A percentile compares a stretch with the other conserved stretches of the same genome.
phyloP scores from a whole-genome alignment of 2,329 filamentous ascomycete species.

The Ophiostoma perfectum region DNA sequence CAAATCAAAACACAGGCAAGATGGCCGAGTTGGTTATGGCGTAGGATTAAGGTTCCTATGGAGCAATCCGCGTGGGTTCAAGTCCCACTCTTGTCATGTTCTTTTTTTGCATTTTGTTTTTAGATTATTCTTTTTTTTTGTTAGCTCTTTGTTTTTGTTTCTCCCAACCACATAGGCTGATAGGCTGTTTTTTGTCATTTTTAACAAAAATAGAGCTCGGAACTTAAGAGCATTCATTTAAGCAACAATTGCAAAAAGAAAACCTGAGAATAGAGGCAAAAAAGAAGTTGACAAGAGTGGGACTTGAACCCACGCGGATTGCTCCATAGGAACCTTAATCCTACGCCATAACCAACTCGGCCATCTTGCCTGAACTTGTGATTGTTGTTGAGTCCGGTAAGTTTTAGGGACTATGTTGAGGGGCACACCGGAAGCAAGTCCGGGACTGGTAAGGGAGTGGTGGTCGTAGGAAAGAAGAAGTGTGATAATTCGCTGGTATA shows the following conservation, averaged over 20 bases:
- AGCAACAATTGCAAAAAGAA: not conserved
- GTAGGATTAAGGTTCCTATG: slow-evolving; percentile 31
- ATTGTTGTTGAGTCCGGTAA: not conserved
- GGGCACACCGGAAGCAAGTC: not conserved
- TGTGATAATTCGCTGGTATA: no score
- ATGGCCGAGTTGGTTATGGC: slow-evolving; percentile 32
- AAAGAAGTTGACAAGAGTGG: slow-evolving; percentile 22
- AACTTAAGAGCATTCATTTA: no score
- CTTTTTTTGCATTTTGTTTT: slow-evolving; percentile 6
- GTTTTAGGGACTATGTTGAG: not conserved
- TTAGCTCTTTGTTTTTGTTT: not conserved
- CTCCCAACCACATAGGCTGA: not conserved
- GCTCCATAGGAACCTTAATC: slow-evolving; percentile 31
- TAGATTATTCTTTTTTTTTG: not conserved
- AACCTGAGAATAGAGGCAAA: not conserved
- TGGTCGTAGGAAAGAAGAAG: not conserved
- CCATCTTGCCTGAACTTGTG: slow-evolving; percentile 26
- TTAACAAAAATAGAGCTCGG: no score
- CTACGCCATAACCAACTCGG: slow-evolving; percentile 31
- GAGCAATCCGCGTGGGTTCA: slow-evolving; percentile 38
- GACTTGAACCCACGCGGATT: slow-evolving; percentile 38
- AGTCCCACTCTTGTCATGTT: slow-evolving; percentile 26
- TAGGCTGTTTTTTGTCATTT: no score
- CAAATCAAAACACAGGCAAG: slow-evolving; percentile 22
- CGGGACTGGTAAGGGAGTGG: not conserved